Conservation (phyloP, 1,284 basidiomycete species). For the Trichosporon inkin region DNA sequence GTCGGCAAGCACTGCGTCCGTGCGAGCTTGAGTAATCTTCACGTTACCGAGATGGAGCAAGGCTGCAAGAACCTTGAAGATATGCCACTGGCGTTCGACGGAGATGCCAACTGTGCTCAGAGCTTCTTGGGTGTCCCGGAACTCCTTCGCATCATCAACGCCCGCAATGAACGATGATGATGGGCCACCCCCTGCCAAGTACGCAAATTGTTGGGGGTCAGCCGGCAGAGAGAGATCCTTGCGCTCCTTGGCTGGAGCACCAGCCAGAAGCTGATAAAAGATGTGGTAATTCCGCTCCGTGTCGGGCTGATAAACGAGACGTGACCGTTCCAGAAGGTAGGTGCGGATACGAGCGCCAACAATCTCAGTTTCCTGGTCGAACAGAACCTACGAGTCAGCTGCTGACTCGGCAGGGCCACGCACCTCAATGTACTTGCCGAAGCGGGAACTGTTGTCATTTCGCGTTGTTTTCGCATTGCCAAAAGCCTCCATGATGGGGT, state of each 20-base stretch:
- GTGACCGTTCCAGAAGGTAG: conserved; percentile 93
- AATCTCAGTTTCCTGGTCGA: conserved; percentile 91
- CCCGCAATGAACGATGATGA: conserved; percentile 78
- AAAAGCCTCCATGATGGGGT: conserved; percentile 97
- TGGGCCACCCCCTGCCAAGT: conserved; percentile 89
- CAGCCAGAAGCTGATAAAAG: conserved; percentile 98
- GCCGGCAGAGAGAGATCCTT: conserved; percentile 87
- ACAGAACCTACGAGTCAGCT: conserved; percentile 66
- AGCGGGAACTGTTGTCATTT: conserved; percentile 98
- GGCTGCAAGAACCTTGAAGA: conserved; percentile 89
- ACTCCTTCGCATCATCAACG: conserved; percentile 94
- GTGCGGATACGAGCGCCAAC: conserved; percentile 97
- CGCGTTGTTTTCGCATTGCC: conserved; percentile 99
- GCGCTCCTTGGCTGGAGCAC: conserved; percentile 88
- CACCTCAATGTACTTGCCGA: conserved; percentile 99
- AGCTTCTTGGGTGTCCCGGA: conserved; percentile 86
- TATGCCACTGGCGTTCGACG: conserved; percentile 95
- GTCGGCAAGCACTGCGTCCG: conserved; percentile 79
- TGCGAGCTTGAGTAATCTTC: conserved; percentile 75
- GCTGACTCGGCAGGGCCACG: conserved; percentile 25
- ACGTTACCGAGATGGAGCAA: conserved; percentile 96
- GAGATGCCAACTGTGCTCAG: conserved; percentile 95
- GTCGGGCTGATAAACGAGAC: conserved; percentile 94
- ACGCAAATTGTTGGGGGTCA: conserved; percentile 79
- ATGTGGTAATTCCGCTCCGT: conserved; percentile 99